Conservation (phyloP, 2,329 filamentous ascomycete genomes). For the Plectosphaerella plurivora region DNA sequence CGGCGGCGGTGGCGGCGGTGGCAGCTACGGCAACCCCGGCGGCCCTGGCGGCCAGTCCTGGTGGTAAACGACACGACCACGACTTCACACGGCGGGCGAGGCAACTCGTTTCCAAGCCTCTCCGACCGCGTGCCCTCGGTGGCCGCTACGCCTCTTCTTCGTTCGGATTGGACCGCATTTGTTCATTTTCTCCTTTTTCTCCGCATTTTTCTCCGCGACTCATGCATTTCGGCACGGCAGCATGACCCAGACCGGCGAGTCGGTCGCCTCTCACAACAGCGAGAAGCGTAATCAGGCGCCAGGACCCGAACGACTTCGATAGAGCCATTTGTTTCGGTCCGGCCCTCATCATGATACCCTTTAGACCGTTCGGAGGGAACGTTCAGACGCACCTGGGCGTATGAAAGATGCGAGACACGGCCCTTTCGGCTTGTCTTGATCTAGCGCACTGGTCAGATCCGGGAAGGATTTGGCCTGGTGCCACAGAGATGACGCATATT, state of each 20-base stretch:
- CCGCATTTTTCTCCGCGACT: slow-evolving; percentile 16
- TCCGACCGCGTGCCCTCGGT: slow-evolving; percentile 15
- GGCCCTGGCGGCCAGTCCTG: slow-evolving; percentile 62
- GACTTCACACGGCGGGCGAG: slow-evolving; percentile 1
- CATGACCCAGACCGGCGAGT: slow-evolving; percentile 27
- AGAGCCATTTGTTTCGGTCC: slow-evolving; percentile 17
- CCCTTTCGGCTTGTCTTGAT: not conserved
- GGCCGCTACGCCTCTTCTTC: slow-evolving; percentile 23
- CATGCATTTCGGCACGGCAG: slow-evolving; percentile 21
- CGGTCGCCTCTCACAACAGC: slow-evolving; percentile 20
- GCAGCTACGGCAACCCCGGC: slow-evolving; percentile 64
- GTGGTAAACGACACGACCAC: slow-evolving; percentile 46
- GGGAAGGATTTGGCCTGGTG: slow-evolving; percentile 12
- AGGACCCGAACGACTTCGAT: slow-evolving; percentile 21
- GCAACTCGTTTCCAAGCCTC: not conserved
- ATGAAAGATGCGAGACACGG: slow-evolving; percentile 7
- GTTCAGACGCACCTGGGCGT: slow-evolving; percentile 18
- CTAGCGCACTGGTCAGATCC: slow-evolving; percentile 2
- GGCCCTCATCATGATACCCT: slow-evolving; percentile 19
- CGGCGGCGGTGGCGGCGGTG: slow-evolving; percentile 44
- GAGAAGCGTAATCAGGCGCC: slow-evolving; percentile 28
- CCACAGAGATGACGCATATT: slow-evolving; percentile 23
- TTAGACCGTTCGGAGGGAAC: slow-evolving; percentile 19
- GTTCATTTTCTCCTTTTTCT: slow-evolving; percentile 20
- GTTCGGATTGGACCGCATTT: slow-evolving; percentile 5